Conservation (phyloP, 495 filamentous ascomycete species). For the Astrothelium subdiscretum region DNA sequence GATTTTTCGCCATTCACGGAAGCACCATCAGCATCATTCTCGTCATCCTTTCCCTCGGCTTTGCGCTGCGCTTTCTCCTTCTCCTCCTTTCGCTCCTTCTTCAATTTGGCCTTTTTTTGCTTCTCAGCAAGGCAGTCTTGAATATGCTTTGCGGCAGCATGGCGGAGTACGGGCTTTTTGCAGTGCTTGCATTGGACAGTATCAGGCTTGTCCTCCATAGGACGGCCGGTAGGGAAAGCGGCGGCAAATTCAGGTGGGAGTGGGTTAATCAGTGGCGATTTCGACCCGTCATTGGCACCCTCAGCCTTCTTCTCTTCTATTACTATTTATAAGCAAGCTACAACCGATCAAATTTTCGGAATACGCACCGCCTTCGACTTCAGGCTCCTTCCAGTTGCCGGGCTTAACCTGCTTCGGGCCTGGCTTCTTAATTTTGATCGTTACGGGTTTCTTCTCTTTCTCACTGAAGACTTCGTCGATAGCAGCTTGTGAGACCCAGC, state of each 20-base stretch:
- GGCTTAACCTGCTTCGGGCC: constrained; percentile 29
- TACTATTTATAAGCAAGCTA: not conserved
- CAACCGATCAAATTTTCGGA: not conserved
- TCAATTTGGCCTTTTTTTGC: constrained; percentile 36
- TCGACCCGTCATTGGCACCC: constrained; percentile 29
- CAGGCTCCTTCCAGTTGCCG: constrained; percentile 32
- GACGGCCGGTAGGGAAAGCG: constrained; percentile 62
- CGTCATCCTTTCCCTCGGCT: constrained; percentile 28
- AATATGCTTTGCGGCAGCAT: constrained; percentile 25
- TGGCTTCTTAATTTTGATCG: constrained; percentile 59
- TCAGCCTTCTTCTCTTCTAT: constrained; percentile 24
- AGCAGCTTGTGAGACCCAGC: not conserved
- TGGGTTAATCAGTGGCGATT: constrained; percentile 56
- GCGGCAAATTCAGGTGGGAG: constrained; percentile 56
- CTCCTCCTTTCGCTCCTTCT: constrained; percentile 37
- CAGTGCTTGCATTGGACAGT: constrained; percentile 34
- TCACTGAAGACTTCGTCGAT: constrained; percentile 20
- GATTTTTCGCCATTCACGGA: constrained; percentile 27
- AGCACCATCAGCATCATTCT: constrained; percentile 16
- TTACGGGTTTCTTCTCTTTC: constrained; percentile 45
- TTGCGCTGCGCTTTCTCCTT: constrained; percentile 39
- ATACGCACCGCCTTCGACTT: constrained; percentile 42
- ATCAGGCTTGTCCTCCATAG: constrained; percentile 34
- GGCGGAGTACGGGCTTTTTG: constrained; percentile 29
- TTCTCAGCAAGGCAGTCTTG: constrained; percentile 35